Conservation (phyloP, 2,329 filamentous ascomycete genomes). For the Aspergillus latus region DNA sequence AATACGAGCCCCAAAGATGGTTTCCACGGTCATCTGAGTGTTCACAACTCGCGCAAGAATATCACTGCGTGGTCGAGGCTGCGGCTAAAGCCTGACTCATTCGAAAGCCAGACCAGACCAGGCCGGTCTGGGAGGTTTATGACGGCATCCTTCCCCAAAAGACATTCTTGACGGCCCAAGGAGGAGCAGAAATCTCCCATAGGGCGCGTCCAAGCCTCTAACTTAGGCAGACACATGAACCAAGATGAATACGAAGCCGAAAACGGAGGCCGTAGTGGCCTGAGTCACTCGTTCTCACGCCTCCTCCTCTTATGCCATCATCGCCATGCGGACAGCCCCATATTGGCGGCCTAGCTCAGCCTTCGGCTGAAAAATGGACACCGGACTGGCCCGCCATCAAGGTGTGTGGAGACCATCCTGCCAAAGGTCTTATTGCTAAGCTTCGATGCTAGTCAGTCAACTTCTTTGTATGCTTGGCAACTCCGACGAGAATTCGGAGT, state of each 20-base stretch:
- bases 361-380: background rate
- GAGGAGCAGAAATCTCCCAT: background rate
- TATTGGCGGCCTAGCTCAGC: background rate
- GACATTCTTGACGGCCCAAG: background rate
- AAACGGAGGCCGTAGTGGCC: conserved; percentile 1
- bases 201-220: background rate
- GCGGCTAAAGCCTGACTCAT: background rate
- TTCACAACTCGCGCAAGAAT: background rate
- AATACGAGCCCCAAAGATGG: background rate
- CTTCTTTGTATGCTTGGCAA: conserved; percentile 1
- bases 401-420: background rate
- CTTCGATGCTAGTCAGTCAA: conserved; percentile 2
- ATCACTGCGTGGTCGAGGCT: background rate
- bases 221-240: background rate
- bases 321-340: background rate
- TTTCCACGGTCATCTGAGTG: background rate
- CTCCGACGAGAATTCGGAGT: conserved; percentile 9
- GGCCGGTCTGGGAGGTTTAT: background rate
- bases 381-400: background rate
- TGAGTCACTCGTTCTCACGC: conserved; percentile 8
- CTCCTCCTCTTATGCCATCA: background rate
- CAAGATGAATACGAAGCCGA: background rate
- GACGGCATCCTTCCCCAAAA: background rate
- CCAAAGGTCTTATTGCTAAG: conserved; percentile 7
- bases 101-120: background rate